Evolutionary conservation across 2,329 filamentous ascomycete species (phyloP).

Genomic region (Rasamsonia emersonii): DNA sequence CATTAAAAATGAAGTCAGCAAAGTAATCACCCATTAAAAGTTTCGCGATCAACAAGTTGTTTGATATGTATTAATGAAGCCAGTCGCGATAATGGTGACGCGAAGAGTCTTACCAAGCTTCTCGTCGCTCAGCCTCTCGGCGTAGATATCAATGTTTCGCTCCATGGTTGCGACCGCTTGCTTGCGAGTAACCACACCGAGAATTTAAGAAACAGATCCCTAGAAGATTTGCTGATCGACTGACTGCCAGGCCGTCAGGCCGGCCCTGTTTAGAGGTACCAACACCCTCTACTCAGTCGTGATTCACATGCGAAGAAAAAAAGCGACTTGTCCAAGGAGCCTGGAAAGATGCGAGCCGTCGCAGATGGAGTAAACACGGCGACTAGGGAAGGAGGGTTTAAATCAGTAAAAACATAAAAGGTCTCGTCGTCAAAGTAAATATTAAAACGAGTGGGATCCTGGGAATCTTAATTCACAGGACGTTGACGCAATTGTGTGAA

Average conservation of each 20-base stretch:
- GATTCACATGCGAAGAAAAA: slow-evolving; percentile 22
- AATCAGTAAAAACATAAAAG: too few relatives aligned
- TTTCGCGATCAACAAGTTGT: too few relatives aligned
- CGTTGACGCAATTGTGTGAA: slow-evolving; percentile 11
- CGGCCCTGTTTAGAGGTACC: slow-evolving; percentile 22
- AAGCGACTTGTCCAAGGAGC: too few relatives aligned
- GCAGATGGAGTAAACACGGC: too few relatives aligned
- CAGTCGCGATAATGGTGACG: too few relatives aligned
- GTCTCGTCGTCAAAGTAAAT: too few relatives aligned
- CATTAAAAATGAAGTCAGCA: slow-evolving; percentile 4
- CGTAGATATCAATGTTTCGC: slow-evolving; percentile 42
- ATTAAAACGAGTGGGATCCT: too few relatives aligned
- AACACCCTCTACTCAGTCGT: slow-evolving; percentile 16
- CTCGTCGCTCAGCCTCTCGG: slow-evolving; percentile 40
- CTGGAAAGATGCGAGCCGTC: slow-evolving; percentile 10
- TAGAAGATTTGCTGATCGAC: slow-evolving; percentile 9
- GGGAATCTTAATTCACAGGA: too few relatives aligned
- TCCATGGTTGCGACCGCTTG: slow-evolving; percentile 27
- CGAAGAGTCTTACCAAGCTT: slow-evolving; percentile 41
- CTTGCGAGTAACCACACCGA: slow-evolving; percentile 10
- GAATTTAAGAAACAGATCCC: slow-evolving; percentile 14
- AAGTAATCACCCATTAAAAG: not conserved
- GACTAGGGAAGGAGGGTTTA: too few relatives aligned
- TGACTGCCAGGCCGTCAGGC: slow-evolving; percentile 31
- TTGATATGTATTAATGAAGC: too few relatives aligned